Evolutionary conservation across 108 stramenopile genomes (phyloP).

Genomic region (Nitzschia putrida): DNA sequence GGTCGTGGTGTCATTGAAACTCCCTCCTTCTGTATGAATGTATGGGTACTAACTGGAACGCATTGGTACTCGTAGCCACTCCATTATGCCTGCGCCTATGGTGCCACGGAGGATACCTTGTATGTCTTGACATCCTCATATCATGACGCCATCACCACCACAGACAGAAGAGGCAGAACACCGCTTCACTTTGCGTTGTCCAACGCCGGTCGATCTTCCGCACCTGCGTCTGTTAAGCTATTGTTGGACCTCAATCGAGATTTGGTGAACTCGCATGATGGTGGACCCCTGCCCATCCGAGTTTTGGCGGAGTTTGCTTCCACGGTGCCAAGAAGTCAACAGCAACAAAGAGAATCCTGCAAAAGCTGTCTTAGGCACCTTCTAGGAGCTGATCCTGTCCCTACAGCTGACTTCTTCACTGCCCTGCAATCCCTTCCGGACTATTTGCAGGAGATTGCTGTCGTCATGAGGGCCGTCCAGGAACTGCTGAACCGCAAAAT

Average conservation of each 20-base stretch:
- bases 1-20: neutral
- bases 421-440: slow-evolving; percentile 70
- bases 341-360: slow-evolving; percentile 46
- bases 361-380: slow-evolving; percentile 60
- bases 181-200: slow-evolving; percentile 82
- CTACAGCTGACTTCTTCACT: slow-evolving; percentile 77
- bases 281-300: slow-evolving; percentile 58
- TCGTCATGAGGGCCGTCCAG: slow-evolving; percentile 63
- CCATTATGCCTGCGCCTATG: slow-evolving; percentile 86
- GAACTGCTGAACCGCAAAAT: slow-evolving; percentile 72
- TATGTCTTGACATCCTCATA: slow-evolving; percentile 60
- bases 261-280: slow-evolving; percentile 59
- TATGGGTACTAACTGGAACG: neutral
- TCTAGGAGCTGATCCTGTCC: slow-evolving; percentile 59
- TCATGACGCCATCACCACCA: slow-evolving; percentile 50
- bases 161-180: slow-evolving; percentile 57
- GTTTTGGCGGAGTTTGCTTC: slow-evolving; percentile 62
- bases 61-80: slow-evolving; percentile 62
- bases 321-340: slow-evolving; percentile 11
- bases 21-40: neutral
- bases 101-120: slow-evolving; percentile 68
- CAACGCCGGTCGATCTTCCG: slow-evolving; percentile 67
- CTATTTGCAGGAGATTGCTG: slow-evolving; percentile 64
- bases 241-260: slow-evolving; percentile 53
- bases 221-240: slow-evolving; percentile 62